Percentiles rank a stretch among this genome's conserved stretches.
Conservation (phyloP, 257 asterid genomes). For the Ilex asprella region DNA sequence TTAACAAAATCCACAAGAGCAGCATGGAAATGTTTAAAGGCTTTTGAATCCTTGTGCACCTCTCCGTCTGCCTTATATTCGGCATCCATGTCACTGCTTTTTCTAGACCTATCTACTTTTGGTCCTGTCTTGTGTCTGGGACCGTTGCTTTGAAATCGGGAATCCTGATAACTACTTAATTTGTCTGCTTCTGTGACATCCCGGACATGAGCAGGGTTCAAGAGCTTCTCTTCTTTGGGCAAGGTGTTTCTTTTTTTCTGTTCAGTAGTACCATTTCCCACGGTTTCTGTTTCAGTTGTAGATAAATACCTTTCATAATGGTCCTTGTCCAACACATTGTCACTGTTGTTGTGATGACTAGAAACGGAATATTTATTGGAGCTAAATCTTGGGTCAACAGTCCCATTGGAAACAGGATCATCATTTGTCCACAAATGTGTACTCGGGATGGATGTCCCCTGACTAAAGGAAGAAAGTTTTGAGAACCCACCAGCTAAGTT, state of each 20-base stretch:
- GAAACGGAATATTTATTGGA: conserved; percentile 19
- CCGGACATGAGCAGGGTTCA: conserved; percentile 24
- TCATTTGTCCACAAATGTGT: conserved; percentile 3
- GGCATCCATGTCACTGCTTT: conserved; percentile 27
- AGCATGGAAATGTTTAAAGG: conserved; percentile 45
- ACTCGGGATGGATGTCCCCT: conserved; percentile 40
- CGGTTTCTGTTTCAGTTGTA: conserved; percentile 5
- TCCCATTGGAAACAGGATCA: conserved; percentile 14
- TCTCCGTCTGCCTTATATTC: conserved; percentile 27
- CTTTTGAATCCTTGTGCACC: conserved; percentile 37
- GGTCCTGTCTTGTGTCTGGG: conserved; percentile 17
- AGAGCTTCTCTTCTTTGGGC: conserved; percentile 33
- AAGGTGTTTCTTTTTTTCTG: conserved; percentile 17
- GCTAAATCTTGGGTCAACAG: conserved; percentile 20
- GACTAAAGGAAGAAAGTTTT: conserved; percentile 38
- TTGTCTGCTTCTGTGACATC: conserved; percentile 27
- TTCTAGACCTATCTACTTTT: conserved; percentile 34
- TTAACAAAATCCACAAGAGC: conserved; percentile 70
- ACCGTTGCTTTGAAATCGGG: conserved; percentile 28
- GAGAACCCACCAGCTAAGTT: conserved; percentile 19
- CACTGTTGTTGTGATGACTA: conserved; percentile 15
- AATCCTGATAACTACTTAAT: conserved; percentile 26
- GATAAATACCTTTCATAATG: conserved; percentile 13
- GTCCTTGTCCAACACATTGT: conserved; percentile 5
- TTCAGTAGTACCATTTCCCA: background rate